Evolutionary conservation across 805 yeast species (phyloP), one percentile per base, ranked within the genome.

Genomic region (Ogataea ganodermae): DNA sequence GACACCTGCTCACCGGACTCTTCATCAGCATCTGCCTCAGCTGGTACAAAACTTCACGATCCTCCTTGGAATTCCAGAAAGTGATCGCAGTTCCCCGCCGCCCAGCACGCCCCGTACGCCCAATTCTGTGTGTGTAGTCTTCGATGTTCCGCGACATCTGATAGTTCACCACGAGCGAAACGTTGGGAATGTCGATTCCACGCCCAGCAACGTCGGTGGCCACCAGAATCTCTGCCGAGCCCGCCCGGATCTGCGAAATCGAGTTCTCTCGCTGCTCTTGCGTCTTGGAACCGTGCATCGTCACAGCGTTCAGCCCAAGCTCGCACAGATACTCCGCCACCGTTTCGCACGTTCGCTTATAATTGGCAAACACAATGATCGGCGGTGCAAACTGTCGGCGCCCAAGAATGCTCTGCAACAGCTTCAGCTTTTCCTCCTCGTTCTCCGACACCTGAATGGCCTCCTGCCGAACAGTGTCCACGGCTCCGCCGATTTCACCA

Each of bases 191-290:
- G 66, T 94, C 98, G 37, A 92, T 80, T 63, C 99, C 99, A 70
- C 99, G 79, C 2, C 96, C 96, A 0, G 97, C 97, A 20, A 92
- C 89, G 64, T 92, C 97, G 0, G 98, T 94, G 3, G 97, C 98
- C 14, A 92, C 83, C 35, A 92, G 68, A 6, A 88, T 72, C 43
- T 81, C 83, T 0, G 76, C 77, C 20, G 69, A 66, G 1, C 86
- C 83, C 5, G 67, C 53, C 37, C 83, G 74, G 51, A 92, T 74
- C 27, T 79, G 73, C 8, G 70, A 67, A 14, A 92, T 73, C 0
- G 96, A 86, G n/a, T 68, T 68, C 60, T 92, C 98, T 67, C 99
- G 79, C 58, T 84, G 84, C 10, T 81, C 86, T 67, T 92, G 99
- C 1, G 84, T 75, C 62, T 86, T 88, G 0, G 91, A 83, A 12